Evolutionary conservation across 2,329 filamentous ascomycete genomes (phyloP), one percentile per base, ranked within the genome.

Genomic region (Rachicladosporium sp.): DNA sequence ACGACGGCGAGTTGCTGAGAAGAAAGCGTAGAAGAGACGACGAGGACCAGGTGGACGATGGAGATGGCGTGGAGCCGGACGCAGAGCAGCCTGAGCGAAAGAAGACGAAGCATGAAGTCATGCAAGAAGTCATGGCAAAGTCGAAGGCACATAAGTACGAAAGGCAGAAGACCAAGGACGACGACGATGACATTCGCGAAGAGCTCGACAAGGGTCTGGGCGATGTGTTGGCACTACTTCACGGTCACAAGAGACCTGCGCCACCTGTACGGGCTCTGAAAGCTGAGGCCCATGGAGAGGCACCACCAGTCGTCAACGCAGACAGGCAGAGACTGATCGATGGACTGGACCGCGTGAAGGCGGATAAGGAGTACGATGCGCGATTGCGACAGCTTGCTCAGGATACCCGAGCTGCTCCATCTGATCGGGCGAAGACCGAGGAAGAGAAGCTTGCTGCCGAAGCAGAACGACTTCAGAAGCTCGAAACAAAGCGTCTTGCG

Each of bases 121-220:
- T 96, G 85, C 82, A 94, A 54, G 93, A 98, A 61, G 73, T 98
- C 45, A 95, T 98, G 49, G 85, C 88, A 44, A 98, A 98, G 63
- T 96, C 89, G 1, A 98, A 98, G 58, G 71, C 84, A 46, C 75
- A 95, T 71, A 96, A 94, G 64, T 88, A 89, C 56, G 88, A 96
- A 64, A 78, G 91, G 31, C 91, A 98, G 62, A 80, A 85, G 44
- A 77, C 78, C 21, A 95, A 94, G 56, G 91, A 96, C 45, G 86
- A 91, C 37, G 91, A 98, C 50, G 86, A 93, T 37, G 89, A 94
- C 48, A 62, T 95, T 39, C 74, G 87, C 43, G 79, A 80, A 43
- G 78, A 88, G 58, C 69, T 98, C 10, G 87, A 98, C 59, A 80
- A 88, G 57, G 84, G 86, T 31, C 70, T 96, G 45, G 72, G 75